phyloP scores from a whole-genome alignment of 139 green algal genomes.

The Chlamydomonas asymmetrica region DNA sequence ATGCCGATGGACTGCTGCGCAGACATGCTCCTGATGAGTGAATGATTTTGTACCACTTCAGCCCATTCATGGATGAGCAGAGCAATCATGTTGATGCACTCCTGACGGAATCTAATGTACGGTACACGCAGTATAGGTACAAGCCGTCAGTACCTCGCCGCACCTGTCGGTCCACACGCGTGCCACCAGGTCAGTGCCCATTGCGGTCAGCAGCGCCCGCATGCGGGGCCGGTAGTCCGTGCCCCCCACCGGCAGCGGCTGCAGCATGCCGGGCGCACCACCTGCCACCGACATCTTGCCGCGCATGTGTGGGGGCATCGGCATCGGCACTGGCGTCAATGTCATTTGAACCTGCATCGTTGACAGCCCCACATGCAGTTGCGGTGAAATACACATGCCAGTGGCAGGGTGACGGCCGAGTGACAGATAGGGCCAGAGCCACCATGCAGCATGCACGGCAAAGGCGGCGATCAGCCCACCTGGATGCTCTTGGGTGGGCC shows the following conservation, averaged over 20 bases:
- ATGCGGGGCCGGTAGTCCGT: slow-evolving; percentile 39
- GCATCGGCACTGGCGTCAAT: slow-evolving; percentile 36
- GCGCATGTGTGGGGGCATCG: slow-evolving; percentile 22
- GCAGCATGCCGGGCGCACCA: slow-evolving; percentile 27
- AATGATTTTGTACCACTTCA: no score
- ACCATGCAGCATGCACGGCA: slow-evolving; percentile 25
- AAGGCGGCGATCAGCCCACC: no score
- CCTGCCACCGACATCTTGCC: neutral
- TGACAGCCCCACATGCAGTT: neutral
- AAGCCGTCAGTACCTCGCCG: neutral
- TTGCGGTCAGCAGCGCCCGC: slow-evolving; percentile 36
- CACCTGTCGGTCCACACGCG: slow-evolving; percentile 48
- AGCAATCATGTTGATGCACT: no score
- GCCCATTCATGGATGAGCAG: no score
- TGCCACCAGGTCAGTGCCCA: slow-evolving; percentile 54
- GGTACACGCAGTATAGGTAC: no score
- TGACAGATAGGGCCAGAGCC: neutral
- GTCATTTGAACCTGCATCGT: slow-evolving; percentile 48
- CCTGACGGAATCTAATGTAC: no score
- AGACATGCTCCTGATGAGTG: no score
- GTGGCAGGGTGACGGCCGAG: neutral
- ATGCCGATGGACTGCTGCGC: no score
- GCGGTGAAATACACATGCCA: neutral
- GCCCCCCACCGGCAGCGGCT: slow-evolving; percentile 35
- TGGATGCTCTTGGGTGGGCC: slow-evolving; percentile 48